Base-by-base conservation (phyloP, 768 basidiomycete genomes). In the Trametes meyenii region DNA sequence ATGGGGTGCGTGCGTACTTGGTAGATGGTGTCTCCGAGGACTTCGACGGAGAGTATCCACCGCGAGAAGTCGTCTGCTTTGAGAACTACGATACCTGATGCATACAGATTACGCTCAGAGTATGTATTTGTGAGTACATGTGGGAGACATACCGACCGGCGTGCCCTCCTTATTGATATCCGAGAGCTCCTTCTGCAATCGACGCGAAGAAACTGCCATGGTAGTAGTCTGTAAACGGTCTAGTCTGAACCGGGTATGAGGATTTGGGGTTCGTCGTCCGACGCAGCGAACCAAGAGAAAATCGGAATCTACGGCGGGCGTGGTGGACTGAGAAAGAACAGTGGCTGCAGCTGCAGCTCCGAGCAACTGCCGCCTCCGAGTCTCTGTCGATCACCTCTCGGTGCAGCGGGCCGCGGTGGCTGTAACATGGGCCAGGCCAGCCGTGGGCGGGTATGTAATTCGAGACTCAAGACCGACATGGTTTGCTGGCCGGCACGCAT, bases 1-100 rank as follows among this genome's bases (percentile, higher is more conserved):
- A 44, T 16, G 19, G 19, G 40, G n/a, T 26, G 54, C 54, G 39
- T 38, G 68, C 75, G 55, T 67, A 88, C 93, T 78, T 85, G 71
- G 76, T 92, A 96, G 63, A 89, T 71, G 44, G 87, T 89, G 57
- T 95, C 89, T 23, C 94, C 94, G 78, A 93, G 82, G 54, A 94
- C 88, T 72, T 92, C 85, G 69, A 95, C 85, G 2, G 86, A 82
- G 70, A 95, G 85, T 68, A 79, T 73, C 93, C 93, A 95, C 29
- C 81, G 86, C 64, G 81, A 75, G 67, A 93, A 87, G 75, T 94
- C 86, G 55, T 93, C 89, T 4, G 92, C 90, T 55, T 82, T 80
- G 43, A 90, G 68, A 24, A 94, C 80, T 58, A 77, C 83, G 67
- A 94, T 92, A 39, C 93, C 92, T 90, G 69, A 55, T 46, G 5